Base-by-base conservation (phyloP, 2,329 filamentous ascomycete species). In the Ophiostoma novo-ulmi region DNA sequence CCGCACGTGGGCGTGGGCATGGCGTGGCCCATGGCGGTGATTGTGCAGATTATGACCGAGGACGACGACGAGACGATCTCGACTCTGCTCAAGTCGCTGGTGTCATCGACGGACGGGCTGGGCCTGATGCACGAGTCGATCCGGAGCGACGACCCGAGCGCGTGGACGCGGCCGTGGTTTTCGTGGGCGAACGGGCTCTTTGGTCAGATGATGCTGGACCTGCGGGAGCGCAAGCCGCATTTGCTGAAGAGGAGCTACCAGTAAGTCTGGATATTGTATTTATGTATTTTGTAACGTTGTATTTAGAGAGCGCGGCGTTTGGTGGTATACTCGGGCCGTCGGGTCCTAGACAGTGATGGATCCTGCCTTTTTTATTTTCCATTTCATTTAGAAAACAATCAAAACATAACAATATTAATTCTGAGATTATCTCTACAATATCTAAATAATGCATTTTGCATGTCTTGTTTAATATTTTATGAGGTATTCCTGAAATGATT, bases 151-250 rank as follows among this genome's bases (percentile, higher is more conserved):
- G 80, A 82, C 70, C 79, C 83, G 41, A 81, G 79, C 55, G 82
- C 85, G 31, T 91, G 89, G 78, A 90, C 88, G 17, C 80, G 89
- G 80, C 76, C 79, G 78, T 80, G 71, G 73, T 96, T 95, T 77
- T 90, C 92, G 0, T 95, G 92, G 92, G 91, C 92, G 17, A 95
- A 95, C 77, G 92, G 90, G 0, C 87, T 96, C n/a, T 95, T 94
- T 79, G 91, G 91, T 14, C 90, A 94, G 81, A 92, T 91, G 72
- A 86, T 95, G 70, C 79, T 95, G 39, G 91, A 94, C 80, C 79
- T 97, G 68, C 88, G 89, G 65, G 84, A 87, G 74, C 83, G 92
- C 78, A 92, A 92, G 78, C 92, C 92, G 13, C 82, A 88, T 75
- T 77, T 97, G 71, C 78, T 88, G 39, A 75, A 76, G 39, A 80